Conservation (phyloP, 371 early-diverging fungal species). For the Polyrhizophydium stewartii region DNA sequence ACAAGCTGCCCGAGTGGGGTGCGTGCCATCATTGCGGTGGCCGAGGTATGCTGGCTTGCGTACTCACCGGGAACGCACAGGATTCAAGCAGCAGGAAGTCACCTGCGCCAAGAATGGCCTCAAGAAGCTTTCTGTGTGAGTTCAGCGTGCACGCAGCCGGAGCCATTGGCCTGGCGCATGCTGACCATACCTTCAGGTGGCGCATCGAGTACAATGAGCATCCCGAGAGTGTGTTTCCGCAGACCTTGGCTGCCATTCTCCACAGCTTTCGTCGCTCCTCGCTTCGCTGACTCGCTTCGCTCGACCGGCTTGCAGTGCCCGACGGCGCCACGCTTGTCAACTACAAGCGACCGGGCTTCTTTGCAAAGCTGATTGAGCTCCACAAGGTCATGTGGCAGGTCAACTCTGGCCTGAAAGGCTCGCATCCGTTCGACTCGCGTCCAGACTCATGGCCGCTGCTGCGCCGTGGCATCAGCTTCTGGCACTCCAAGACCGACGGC, state of each 20-base stretch:
- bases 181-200: slow-evolving; percentile 16
- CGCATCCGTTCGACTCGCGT: slow-evolving; percentile 78
- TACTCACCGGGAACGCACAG: slow-evolving; percentile 2
- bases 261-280: background rate
- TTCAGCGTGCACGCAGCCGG: background rate
- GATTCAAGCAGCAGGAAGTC: slow-evolving; percentile 88
- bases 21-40: background rate
- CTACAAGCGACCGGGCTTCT: slow-evolving; percentile 33
- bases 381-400: slow-evolving; percentile 78
- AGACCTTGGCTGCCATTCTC: background rate
- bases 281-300: slow-evolving; percentile 4
- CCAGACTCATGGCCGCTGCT: slow-evolving; percentile 79
- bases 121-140: slow-evolving; percentile 60
- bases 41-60: background rate
- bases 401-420: slow-evolving; percentile 70
- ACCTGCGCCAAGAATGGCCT: slow-evolving; percentile 85
- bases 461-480: slow-evolving; percentile 80
- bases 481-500: slow-evolving; percentile 65
- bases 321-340: slow-evolving; percentile 18
- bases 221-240: slow-evolving; percentile 11
- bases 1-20: slow-evolving; percentile 93
- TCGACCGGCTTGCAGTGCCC: slow-evolving; percentile 17
- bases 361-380: slow-evolving; percentile 69
- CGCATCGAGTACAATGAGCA: slow-evolving; percentile 30
- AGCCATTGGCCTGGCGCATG: background rate